Base-by-base conservation (phyloP, 106 monocot species). In the Dendrobium catenatum region DNA sequence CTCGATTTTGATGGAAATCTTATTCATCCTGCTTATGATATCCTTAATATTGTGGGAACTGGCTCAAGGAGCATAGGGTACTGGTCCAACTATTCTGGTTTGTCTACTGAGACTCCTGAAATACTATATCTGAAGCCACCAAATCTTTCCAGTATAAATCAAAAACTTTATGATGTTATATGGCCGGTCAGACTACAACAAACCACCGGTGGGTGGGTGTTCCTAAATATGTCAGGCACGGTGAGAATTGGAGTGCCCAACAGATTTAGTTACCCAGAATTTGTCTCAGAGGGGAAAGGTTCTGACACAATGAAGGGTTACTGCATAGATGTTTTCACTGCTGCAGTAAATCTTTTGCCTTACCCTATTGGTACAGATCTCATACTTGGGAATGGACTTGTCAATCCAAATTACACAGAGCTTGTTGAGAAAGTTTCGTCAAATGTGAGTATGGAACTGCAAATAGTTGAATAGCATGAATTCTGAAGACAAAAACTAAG, bases 201-300 rank as follows among this genome's bases (percentile, higher is more conserved):
- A 86, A 55, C 68, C 95, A 93, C 64, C 90, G 89, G 89, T 37
- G 95, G 95, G 3, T 95, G 95, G 93, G 91, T 91, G 73, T 95
- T n/a, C n/a, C n/a, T n/a, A n/a, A n/a, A n/a, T n/a, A n/a, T n/a
- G n/a, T n/a, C n/a, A n/a, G n/a, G n/a, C n/a, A n/a, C n/a, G n/a
- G n/a, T n/a, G 46, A 83, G 84, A 68, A 89, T 95, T 72, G 95
- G 95, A 18, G 89, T 95, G 72, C 95, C 95, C 13, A 80, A 86
- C 72, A 82, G 87, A 83, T 84, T 37, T 77, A 93, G 93, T 82
- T 95, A 85, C 54, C 83, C 86, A 73, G 80, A 87, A 29, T 86
- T 95, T 80, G 85, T 92, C 20, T 87, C 90, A 24, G 84, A 72
- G n/a, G 78, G 46, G 26, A 83, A 79, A 42, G 84, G 79, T 15